phyloP scores from a whole-genome alignment of 495 filamentous ascomycete species.

The Penicillium bialowiezense region DNA sequence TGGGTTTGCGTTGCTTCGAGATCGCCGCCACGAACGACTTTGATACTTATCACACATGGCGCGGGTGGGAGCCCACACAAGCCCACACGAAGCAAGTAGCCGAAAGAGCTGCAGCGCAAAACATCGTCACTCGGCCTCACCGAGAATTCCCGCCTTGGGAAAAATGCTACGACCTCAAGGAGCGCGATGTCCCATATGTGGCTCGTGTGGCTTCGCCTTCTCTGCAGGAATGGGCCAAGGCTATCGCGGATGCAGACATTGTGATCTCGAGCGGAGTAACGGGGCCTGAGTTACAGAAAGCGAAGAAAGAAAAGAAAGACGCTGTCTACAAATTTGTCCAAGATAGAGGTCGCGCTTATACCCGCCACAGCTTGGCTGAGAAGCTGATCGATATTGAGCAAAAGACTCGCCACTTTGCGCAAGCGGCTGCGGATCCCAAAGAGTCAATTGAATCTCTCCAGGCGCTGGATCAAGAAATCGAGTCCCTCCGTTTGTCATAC shows the following conservation, averaged over 20 bases:
- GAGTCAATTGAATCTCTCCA: slow-evolving; percentile 31
- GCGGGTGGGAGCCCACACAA: slow-evolving; percentile 26
- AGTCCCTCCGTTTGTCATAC: slow-evolving; percentile 2
- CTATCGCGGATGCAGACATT: slow-evolving; percentile 3
- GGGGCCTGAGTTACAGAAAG: neutral
- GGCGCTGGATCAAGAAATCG: slow-evolving; percentile 21
- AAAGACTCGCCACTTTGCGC: slow-evolving; percentile 26
- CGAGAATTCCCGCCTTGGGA: slow-evolving; percentile 27
- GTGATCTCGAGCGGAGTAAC: neutral
- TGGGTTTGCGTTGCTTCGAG: slow-evolving; percentile 48
- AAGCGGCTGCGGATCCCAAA: slow-evolving; percentile 29
- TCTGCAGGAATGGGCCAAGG: slow-evolving; percentile 18
- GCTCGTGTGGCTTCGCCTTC: slow-evolving; percentile 12
- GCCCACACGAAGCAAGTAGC: slow-evolving; percentile 35
- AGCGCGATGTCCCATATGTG: slow-evolving; percentile 15
- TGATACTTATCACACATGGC: slow-evolving; percentile 16
- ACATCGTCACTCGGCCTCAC: slow-evolving; percentile 34
- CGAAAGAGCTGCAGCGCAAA: slow-evolving; percentile 29
- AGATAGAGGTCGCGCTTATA: too few species aligned
- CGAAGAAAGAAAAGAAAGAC: neutral
- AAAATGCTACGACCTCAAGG: slow-evolving; percentile 19
- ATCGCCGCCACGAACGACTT: slow-evolving; percentile 34
- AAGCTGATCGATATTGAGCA: slow-evolving; percentile 26
- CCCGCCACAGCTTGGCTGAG: slow-evolving; percentile 24
- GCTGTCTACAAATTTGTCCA: too few species aligned